phyloP scores from a whole-genome alignment of 1,139 yeast species.

The Geotrichum reessii region DNA sequence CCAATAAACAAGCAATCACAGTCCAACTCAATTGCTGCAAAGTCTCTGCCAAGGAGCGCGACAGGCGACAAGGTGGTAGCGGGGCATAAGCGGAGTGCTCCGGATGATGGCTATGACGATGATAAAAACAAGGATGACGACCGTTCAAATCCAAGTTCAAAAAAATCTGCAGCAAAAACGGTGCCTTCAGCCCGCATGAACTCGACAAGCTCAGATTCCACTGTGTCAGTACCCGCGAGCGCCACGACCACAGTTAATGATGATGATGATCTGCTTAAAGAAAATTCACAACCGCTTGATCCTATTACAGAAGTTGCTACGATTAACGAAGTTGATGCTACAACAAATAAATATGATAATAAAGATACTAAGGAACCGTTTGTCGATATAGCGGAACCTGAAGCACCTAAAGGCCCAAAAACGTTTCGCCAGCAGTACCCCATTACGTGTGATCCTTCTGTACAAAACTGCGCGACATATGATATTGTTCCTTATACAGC shows the following conservation, averaged over 20 bases:
- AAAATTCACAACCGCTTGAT: background rate
- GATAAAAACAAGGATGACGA: background rate
- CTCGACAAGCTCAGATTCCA: background rate
- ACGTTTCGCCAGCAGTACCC: constrained; percentile 26
- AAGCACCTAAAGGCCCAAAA: background rate
- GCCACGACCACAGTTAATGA: constrained; percentile 7
- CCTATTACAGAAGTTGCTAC: background rate
- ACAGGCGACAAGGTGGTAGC: constrained; percentile 10
- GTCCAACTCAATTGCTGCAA: background rate
- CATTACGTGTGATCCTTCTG: constrained; percentile 20
- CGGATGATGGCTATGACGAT: background rate
- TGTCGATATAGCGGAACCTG: background rate
- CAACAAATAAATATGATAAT: constrained; percentile 10
- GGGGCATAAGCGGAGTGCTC: constrained; percentile 1
- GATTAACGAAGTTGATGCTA: background rate
- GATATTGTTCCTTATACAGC: constrained; percentile 43
- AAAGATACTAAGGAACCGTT: constrained; percentile 5
- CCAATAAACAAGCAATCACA: background rate
- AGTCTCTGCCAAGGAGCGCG: constrained; percentile 1
- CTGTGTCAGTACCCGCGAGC: background rate
- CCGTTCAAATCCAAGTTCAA: background rate
- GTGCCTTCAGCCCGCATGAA: background rate
- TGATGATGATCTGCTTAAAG: constrained; percentile 13
- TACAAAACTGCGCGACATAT: constrained; percentile 27
- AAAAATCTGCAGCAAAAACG: background rate